These are phyloP conservation scores for Monosporascus sp. DNA, from an alignment of 2,329 filamentous ascomycete genomes.

Conservation along the genomic window DNA sequence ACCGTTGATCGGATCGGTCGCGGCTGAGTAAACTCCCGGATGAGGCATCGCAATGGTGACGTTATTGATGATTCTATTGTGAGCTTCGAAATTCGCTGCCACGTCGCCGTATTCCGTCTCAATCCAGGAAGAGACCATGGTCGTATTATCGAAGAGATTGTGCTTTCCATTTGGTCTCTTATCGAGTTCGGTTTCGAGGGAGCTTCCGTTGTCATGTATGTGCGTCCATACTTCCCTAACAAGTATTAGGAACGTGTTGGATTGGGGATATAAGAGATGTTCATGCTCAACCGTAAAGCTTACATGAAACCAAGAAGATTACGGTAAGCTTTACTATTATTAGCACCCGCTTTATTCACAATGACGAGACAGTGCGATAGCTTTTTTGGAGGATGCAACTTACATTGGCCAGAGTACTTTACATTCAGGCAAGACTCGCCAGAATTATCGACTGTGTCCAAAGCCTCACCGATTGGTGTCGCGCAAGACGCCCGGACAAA, in stretches of 20 bases:
- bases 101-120: conserved; percentile 49
- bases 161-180: conserved; percentile 55
- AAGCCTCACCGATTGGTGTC: conserved; percentile 46
- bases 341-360: neutral
- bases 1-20: conserved; percentile 52
- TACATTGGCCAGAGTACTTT: conserved; percentile 60
- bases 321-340: conserved; percentile 45
- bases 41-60: conserved; percentile 76
- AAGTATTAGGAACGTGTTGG: conserved; percentile 19
- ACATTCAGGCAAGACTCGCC: conserved; percentile 61
- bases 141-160: conserved; percentile 67
- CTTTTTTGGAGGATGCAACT: conserved; percentile 5
- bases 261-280: neutral
- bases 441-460: conserved; percentile 32
- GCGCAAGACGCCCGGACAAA: conserved; percentile 55
- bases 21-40: conserved; percentile 59
- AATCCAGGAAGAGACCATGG: conserved; percentile 65
- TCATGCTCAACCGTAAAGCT: neutral
- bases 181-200: conserved; percentile 32
- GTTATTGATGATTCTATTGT: conserved; percentile 63
- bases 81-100: conserved; percentile 39
- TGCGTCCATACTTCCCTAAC: conserved; percentile 44
- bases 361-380: neutral
- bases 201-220: conserved; percentile 39
- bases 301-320: conserved; percentile 60